Base-by-base conservation (phyloP, 345 rosid species). In the Lagerstroemia speciosa region DNA sequence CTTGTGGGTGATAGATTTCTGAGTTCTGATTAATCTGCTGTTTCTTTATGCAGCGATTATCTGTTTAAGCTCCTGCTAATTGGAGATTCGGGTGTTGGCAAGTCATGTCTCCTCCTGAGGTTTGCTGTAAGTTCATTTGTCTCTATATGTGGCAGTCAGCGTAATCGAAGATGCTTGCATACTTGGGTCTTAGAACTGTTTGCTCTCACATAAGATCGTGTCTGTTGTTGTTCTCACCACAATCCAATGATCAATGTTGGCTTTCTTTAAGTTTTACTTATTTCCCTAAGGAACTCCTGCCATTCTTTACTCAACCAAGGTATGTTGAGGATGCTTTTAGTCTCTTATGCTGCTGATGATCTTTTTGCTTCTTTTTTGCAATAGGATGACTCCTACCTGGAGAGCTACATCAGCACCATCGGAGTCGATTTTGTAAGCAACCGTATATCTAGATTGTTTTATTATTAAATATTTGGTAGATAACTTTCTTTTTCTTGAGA, bases 391-490 rank as follows among this genome's bases (percentile, higher is more conserved):
- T 88, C 94, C 2, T 84, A 84, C 67, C 77, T 86, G 32, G 94
- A 88, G 61, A 86, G 86, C 80, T 88, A 84, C 77, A 86, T 86
- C 76, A 88, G 91, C 77, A 88, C 89, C 69, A 88, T 88, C 68
- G 94, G 94, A 34, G 94, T 88, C 17, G 94, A 86, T 69, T 88
- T 88, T 64, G 89, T 88, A 65, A 83, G 90, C 71, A 43, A 60
- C 46, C 36, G 36, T 36, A 52, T 64, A 34, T 53, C 16, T 36
- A 20, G 29, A 53, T n/a, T 30, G n/a, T 41, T 41, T 27, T 14
- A 57, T 7, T 58, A 58, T 58, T 58, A 58, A 58, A 58, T 58
- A 27, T 57, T 12, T 53, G 60, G 29, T 34, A 58, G 34, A 14
- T 58, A 41, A 5, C 12, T 2, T 26, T 11, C 29, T 27, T 58